Evolutionary conservation across 2,329 filamentous ascomycete species (phyloP).

Genomic region (Fusarium coffeatum): DNA sequence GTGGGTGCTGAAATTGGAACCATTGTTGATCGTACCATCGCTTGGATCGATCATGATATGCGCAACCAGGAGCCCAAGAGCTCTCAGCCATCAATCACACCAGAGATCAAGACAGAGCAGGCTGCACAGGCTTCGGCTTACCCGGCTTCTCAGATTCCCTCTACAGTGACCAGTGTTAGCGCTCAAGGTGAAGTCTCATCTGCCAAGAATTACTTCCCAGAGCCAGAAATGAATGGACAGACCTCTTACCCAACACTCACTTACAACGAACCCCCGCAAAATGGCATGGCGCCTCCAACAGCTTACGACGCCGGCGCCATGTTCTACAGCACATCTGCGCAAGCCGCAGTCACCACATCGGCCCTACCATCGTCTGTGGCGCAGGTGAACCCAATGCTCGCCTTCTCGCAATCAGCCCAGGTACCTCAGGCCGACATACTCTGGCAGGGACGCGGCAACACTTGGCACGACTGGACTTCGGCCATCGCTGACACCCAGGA

Average conservation of each 20-base stretch:
- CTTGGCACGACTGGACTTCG: conserved; percentile 67
- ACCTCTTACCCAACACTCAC: conserved; percentile 48
- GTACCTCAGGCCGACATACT: conserved; percentile 49
- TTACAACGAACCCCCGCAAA: conserved; percentile 48
- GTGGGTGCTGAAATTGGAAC: conserved; percentile 59
- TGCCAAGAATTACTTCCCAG: conserved; percentile 49
- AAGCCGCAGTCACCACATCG: conserved; percentile 38
- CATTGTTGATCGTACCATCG: conserved; percentile 64
- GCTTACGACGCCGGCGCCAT: conserved; percentile 48
- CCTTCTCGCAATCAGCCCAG: conserved; percentile 56
- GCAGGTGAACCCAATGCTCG: conserved; percentile 53
- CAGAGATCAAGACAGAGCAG: conserved; percentile 54
- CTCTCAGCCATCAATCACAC: conserved; percentile 23
- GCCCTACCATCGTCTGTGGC: conserved; percentile 41
- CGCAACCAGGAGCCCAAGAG: conserved; percentile 47
- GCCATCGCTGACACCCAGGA: conserved; percentile 63
- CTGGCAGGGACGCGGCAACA: conserved; percentile 55
- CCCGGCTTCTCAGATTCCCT: conserved; percentile 25
- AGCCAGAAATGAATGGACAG: conserved; percentile 43
- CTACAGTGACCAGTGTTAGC: conserved; percentile 22
- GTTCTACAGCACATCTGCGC: conserved; percentile 46
- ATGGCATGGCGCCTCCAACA: conserved; percentile 29
- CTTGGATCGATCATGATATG: conserved; percentile 65
- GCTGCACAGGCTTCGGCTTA: conserved; percentile 42
- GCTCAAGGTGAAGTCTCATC: conserved; percentile 35